Base-by-base conservation (phyloP, 2,329 filamentous ascomycete genomes). In the Xylogone sp. region DNA sequence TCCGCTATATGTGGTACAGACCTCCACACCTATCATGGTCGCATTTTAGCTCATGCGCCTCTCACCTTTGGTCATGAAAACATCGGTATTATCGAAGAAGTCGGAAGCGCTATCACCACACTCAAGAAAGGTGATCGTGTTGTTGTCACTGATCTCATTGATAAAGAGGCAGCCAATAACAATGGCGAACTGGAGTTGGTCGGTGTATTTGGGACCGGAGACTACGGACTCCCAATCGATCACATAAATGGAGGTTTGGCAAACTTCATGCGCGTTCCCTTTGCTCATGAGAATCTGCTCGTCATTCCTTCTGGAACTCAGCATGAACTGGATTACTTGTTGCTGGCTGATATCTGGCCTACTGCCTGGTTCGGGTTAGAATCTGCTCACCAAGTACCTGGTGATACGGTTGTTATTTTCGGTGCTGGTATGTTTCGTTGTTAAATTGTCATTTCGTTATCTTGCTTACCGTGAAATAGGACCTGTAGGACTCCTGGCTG, bases 401-500 rank as follows among this genome's bases (percentile, higher is more conserved):
- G 82, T 2, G 83, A 87, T 58, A 76, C 72, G n/a, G 75, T 86
- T 2, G 83, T 82, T 1, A 76, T 86, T 2, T 86, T 86, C 52
- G 84, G 83, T 1, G 81, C 79, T 2, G 82, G 83, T 0, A n/a
- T n/a, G n/a, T n/a, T n/a, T n/a, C n/a, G n/a, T n/a, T n/a, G n/a
- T n/a, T n/a, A n/a, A n/a, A n/a, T n/a, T n/a, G n/a, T n/a, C n/a
- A n/a, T n/a, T n/a, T n/a, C n/a, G n/a, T n/a, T n/a, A n/a, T n/a
- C n/a, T n/a, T n/a, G n/a, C n/a, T n/a, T n/a, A n/a, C n/a, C n/a
- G n/a, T n/a, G n/a, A n/a, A n/a, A n/a, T n/a, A n/a, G n/a, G n/a
- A n/a, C 83, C 83, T 0, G 82, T 87, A 1, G 83, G 84, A 1
- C 66, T 86, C 3, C 85, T 87, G 77, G 81, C 83, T 3, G 83